A percentile compares a stretch with the other conserved stretches of the same genome.
Conservation (phyloP, 192 early-diverging fungal species). For the Chytriomyces sp. region DNA sequence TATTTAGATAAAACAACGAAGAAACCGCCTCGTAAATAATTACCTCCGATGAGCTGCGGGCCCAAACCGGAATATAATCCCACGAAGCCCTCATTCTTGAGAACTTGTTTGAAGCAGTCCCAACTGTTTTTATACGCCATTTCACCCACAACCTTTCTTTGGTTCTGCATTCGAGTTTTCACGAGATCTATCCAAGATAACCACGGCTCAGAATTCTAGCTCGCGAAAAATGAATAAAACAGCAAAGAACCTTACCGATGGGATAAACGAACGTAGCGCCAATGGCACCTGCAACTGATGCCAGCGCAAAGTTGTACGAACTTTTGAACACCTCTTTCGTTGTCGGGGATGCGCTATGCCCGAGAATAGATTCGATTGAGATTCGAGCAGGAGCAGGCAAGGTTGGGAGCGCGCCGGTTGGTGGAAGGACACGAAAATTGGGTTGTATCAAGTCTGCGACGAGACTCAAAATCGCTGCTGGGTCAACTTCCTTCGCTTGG, state of each 20-base stretch:
- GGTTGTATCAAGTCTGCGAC: no score
- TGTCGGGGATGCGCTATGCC: constrained; percentile 10
- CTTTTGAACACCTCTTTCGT: constrained; percentile 61
- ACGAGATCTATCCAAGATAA: constrained; percentile 74
- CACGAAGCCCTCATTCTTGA: constrained; percentile 85
- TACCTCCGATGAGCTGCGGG: constrained; percentile 82
- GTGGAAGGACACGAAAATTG: neutral
- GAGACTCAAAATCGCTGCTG: no score
- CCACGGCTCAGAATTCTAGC: neutral
- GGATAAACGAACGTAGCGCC: constrained; percentile 96
- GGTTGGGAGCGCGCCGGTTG: neutral
- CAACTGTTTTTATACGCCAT: constrained; percentile 92
- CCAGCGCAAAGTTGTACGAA: constrained; percentile 79
- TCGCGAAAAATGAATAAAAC: neutral
- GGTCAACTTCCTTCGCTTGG: no score
- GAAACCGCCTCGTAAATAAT: neutral
- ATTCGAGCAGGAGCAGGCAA: neutral
- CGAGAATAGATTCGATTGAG: constrained; percentile 23
- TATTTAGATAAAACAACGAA: neutral
- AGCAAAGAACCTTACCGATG: constrained; percentile 57
- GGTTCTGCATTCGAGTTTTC: constrained; percentile 99
- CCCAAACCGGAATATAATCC: constrained; percentile 93
- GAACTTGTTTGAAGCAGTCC: constrained; percentile 95
- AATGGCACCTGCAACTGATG: constrained; percentile 88
- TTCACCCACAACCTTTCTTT: constrained; percentile 87